Conservation (phyloP, 805 yeast genomes). For the Candida quercuum region DNA sequence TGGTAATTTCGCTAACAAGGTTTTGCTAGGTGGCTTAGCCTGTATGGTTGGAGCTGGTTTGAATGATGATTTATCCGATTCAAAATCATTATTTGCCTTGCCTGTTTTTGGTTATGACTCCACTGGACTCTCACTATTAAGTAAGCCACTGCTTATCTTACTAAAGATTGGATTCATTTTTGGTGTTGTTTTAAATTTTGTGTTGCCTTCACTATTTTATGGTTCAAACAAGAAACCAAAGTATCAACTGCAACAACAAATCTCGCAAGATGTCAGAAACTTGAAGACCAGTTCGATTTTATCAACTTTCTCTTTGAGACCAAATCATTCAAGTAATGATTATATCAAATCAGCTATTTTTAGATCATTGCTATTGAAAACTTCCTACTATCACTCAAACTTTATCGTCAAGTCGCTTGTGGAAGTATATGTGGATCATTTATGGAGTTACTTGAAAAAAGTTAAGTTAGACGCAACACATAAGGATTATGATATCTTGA, state of each 20-base stretch:
- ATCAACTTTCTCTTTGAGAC: constrained; percentile 12
- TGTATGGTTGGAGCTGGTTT: constrained; percentile 58
- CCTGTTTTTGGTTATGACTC: constrained; percentile 35
- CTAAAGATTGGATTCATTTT: constrained; percentile 23
- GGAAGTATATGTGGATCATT: constrained; percentile 19
- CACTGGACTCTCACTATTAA: constrained; percentile 23
- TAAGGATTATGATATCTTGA: constrained; percentile 21
- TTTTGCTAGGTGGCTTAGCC: constrained; percentile 60
- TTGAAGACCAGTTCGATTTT: constrained; percentile 12
- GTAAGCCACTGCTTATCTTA: constrained; percentile 23
- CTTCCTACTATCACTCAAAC: constrained; percentile 14
- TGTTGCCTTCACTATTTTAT: constrained; percentile 17
- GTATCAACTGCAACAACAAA: background rate
- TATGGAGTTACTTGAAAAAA: constrained; percentile 23
- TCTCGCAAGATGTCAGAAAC: constrained; percentile 20
- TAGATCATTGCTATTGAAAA: constrained; percentile 20
- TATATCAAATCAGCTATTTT: constrained; percentile 22
- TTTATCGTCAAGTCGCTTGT: constrained; percentile 14
- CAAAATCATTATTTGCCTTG: constrained; percentile 41
- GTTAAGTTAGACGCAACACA: constrained; percentile 13
- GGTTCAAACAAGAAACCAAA: constrained; percentile 5
- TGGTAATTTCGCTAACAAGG: constrained; percentile 34
- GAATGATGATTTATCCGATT: constrained; percentile 41
- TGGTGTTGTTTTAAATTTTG: constrained; percentile 22
- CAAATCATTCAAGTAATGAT: constrained; percentile 15